phyloP scores from a whole-genome alignment of 495 filamentous ascomycete species.

The Podospora fimiseda region DNA sequence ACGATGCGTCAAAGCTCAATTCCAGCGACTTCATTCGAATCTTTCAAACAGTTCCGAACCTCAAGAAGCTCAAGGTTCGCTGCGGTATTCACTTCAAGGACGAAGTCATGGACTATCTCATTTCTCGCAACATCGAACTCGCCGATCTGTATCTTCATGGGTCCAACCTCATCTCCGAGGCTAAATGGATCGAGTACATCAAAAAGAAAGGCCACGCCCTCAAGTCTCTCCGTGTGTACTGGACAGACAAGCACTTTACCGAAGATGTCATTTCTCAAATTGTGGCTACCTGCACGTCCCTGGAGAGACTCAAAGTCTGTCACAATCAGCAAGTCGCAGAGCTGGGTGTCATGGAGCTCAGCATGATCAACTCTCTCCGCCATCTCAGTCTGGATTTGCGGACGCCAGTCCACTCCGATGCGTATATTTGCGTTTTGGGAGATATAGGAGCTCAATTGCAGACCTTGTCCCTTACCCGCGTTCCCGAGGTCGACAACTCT shows the following conservation, averaged over 20 bases:
- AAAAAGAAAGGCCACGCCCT: conserved; percentile 53
- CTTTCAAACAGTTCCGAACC: conserved; percentile 62
- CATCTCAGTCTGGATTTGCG: conserved; percentile 66
- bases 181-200: conserved; percentile 63
- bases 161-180: conserved; percentile 70
- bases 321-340: conserved; percentile 47
- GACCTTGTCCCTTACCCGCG: conserved; percentile 66
- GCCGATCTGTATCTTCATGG: conserved; percentile 61
- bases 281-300: conserved; percentile 49
- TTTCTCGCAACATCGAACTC: conserved; percentile 58
- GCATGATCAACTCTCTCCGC: conserved; percentile 51
- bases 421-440: conserved; percentile 54
- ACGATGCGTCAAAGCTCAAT: conserved; percentile 70
- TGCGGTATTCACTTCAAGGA: conserved; percentile 89
- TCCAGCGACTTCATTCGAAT: conserved; percentile 72
- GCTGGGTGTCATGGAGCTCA: conserved; percentile 46
- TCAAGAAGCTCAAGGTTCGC: conserved; percentile 63
- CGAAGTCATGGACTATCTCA: conserved; percentile 67
- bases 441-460: conserved; percentile 53
- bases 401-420: conserved; percentile 46
- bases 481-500: conserved; percentile 51
- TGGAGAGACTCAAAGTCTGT: conserved; percentile 65
- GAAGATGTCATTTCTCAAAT: conserved; percentile 53
- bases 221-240: conserved; percentile 62
- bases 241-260: conserved; percentile 59